Evolutionary conservation across 2,329 filamentous ascomycete genomes (phyloP), one percentile per base, ranked within the genome.

Genomic region (Ophiostoma ulmi): DNA sequence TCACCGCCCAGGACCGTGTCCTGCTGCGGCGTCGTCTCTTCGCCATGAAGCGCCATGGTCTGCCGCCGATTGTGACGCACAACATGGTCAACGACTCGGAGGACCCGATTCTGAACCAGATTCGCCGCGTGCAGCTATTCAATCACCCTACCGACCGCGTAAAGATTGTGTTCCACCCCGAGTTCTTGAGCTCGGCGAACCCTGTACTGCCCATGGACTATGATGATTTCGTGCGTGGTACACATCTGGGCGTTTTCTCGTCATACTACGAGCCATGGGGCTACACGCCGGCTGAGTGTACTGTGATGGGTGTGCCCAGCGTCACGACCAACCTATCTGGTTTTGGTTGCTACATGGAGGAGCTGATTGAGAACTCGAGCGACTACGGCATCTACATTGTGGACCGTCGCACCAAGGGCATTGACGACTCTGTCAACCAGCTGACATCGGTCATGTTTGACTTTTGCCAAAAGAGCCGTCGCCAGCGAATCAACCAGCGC

Each of bases 191-290:
- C 84, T 96, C 94, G 0, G 90, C 93, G 70, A 98, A 97, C 81
- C 94, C 95, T 0, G 94, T 99, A 1, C 85, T 99, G 44, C 94
- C 95, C 22, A 86, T 99, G 77, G 95, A 98, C 81, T 98, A 99
- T 77, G 95, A 99, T 77, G 95, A 99, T 80, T 99, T 99, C 78
- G 95, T 99, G 64, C 92, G 95, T 70, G 95, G 95, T 74, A 98
- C 94, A 58, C 94, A 99, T 80, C 83, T 99, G 78, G 95, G 95
- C 76, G 89, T 99, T 71, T 99, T 99, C 82, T 86, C 94, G 35
- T 98, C 95, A 2, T 98, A 98, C 86, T 99, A 99, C 80, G 95
- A 99, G 82, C 95, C 95, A 10, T 99, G 95, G 95, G 95, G 95
- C 65, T 99, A 99, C 81, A 99, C 95, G 1, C 95, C 94, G 0